These are phyloP conservation scores for Isatis lusitanica DNA, from an alignment of 441 rosid species.

Conservation along the genomic window DNA sequence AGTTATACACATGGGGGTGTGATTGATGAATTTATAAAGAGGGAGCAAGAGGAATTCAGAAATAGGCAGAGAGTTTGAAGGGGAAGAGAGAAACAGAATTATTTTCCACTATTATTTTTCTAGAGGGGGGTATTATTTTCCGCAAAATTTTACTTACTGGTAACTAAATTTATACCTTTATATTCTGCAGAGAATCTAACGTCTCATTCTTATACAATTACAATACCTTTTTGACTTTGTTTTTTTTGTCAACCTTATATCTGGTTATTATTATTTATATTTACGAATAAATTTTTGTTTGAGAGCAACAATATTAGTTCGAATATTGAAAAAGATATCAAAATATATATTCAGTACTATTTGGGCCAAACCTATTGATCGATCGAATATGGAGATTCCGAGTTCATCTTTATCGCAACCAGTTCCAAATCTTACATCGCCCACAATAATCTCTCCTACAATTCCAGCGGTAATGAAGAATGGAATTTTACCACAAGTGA, in stretches of 20 bases:
- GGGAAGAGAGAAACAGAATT: background rate
- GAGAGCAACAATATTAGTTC: background rate
- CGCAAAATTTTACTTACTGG: too few species aligned
- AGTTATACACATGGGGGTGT: constrained; percentile 12
- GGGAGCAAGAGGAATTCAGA: background rate
- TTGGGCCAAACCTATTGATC: too few species aligned
- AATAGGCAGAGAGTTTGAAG: background rate
- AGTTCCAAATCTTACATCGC: constrained; percentile 9
- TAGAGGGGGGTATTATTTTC: background rate
- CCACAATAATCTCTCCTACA: constrained; percentile 33
- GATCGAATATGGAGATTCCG: constrained; percentile 26
- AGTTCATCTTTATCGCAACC: constrained; percentile 41
- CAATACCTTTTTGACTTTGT: background rate
- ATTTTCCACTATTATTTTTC: background rate
- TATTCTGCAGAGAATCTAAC: constrained; percentile 21
- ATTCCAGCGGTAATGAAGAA: constrained; percentile 24
- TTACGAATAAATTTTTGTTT: background rate
- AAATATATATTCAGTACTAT: too few species aligned
- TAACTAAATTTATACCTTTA: background rate
- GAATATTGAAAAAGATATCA: background rate
- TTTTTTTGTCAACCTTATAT: too few species aligned
- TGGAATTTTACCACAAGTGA: background rate
- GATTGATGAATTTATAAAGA: background rate
- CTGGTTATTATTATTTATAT: too few species aligned
- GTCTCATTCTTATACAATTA: background rate